These are phyloP conservation scores for Fusarium lateritium DNA, from an alignment of 2,329 filamentous ascomycete species.

Conservation along the genomic window DNA sequence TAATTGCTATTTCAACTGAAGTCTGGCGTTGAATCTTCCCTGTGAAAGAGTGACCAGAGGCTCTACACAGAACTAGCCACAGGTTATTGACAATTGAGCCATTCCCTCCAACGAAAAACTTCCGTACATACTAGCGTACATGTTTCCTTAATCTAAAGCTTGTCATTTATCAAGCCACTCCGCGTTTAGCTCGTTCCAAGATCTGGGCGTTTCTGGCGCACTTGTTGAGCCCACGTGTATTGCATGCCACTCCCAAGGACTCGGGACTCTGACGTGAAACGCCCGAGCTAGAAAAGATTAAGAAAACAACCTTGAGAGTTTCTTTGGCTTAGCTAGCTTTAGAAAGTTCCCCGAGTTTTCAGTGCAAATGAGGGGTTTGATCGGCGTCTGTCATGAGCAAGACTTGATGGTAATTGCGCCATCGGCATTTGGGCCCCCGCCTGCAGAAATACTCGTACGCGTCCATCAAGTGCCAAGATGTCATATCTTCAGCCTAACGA, in stretches of 20 bases:
- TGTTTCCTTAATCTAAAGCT: no score
- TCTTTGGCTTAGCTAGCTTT: not conserved
- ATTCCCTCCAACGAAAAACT: no score
- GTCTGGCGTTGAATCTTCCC: no score
- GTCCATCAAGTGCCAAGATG: slow-evolving; percentile 16
- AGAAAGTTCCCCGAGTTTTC: slow-evolving; percentile 9
- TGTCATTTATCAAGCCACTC: no score
- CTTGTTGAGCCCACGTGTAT: not conserved
- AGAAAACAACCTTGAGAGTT: not conserved
- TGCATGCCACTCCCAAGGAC: not conserved
- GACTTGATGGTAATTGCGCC: slow-evolving; percentile 38
- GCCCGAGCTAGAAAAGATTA: not conserved
- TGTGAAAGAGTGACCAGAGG: no score
- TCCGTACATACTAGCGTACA: no score
- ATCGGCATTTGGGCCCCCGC: slow-evolving; percentile 17
- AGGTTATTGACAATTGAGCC: no score
- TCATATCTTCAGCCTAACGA: not conserved
- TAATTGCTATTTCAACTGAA: no score
- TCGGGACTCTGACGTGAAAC: slow-evolving; percentile 18
- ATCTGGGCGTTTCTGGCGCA: not conserved
- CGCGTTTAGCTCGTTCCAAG: no score
- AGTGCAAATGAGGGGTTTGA: slow-evolving; percentile 7
- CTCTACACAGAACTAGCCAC: no score
- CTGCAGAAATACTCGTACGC: not conserved
- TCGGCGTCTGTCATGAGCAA: slow-evolving; percentile 39